These are phyloP conservation scores for Nepenthes gracilis DNA, from an alignment of 148 eudicot genomes.

Conservation along the genomic window DNA sequence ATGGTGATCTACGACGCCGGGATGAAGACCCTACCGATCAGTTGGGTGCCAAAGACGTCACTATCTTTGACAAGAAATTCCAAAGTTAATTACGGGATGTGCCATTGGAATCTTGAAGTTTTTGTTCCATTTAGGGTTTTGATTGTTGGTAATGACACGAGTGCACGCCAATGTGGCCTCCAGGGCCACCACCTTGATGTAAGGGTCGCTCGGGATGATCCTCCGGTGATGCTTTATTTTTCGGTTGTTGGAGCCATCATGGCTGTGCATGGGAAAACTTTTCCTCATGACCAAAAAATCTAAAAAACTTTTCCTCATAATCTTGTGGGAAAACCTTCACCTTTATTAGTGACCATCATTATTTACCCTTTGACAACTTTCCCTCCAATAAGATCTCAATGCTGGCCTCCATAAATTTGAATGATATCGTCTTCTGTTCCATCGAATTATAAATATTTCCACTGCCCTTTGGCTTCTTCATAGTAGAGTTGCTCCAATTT, in stretches of 20 bases:
- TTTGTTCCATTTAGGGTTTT: constrained; percentile 60
- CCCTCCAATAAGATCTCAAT: too few species aligned
- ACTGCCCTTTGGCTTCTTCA: too few species aligned
- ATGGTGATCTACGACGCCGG: constrained; percentile 27
- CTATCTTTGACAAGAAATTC: constrained; percentile 79
- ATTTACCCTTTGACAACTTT: too few species aligned
- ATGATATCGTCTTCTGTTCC: too few species aligned
- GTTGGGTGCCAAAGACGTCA: constrained; percentile 67
- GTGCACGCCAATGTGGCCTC: constrained; percentile 74
- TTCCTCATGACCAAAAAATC: too few species aligned
- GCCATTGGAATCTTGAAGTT: constrained; percentile 48
- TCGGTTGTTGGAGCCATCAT: neutral
- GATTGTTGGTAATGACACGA: constrained; percentile 56
- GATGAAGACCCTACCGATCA: constrained; percentile 40
- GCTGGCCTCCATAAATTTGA: too few species aligned
- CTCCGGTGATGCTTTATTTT: constrained; percentile 27
- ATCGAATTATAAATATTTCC: too few species aligned
- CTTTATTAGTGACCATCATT: too few species aligned
- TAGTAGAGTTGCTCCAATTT: too few species aligned
- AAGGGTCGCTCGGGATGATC: constrained; percentile 86
- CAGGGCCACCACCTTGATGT: constrained; percentile 57
- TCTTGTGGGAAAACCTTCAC: too few species aligned
- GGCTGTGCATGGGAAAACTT: too few species aligned
- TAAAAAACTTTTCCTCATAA: too few species aligned
- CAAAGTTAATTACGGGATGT: constrained; percentile 32